Evolutionary conservation across 441 rosid genomes (phyloP).

Genomic region (Viola pubescens): DNA sequence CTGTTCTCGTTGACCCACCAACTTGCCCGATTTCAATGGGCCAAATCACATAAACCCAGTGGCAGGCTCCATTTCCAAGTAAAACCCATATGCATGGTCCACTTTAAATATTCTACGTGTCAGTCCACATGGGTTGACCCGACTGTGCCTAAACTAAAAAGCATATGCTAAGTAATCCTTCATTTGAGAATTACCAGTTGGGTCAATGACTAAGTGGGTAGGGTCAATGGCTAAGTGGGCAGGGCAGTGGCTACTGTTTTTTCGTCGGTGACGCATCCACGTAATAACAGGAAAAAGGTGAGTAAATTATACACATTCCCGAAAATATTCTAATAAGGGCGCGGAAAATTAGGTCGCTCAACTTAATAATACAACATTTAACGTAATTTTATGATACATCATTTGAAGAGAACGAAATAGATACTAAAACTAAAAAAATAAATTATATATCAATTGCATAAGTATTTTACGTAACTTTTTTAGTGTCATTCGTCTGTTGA

Average conservation of each 20-base stretch:
- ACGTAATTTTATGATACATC: no score
- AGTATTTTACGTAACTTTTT: no score
- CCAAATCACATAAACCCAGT: neutral
- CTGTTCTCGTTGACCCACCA: conserved; percentile 3
- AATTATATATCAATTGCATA: no score
- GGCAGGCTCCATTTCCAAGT: conserved; percentile 8
- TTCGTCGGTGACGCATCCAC: conserved; percentile 5
- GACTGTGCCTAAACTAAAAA: conserved; percentile 3
- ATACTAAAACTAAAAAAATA: no score
- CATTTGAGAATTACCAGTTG: neutral
- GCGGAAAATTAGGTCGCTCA: neutral
- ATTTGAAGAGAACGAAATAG: no score
- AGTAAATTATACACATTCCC: neutral
- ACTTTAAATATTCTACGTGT: neutral
- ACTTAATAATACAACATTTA: neutral
- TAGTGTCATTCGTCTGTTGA: no score
- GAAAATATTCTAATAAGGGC: no score
- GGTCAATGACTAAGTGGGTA: no score
- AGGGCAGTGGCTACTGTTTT: no score
- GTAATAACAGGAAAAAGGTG: neutral
- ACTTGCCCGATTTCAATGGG: neutral
- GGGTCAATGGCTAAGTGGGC: conserved; percentile 8
- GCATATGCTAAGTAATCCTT: no score
- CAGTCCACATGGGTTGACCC: conserved; percentile 1
- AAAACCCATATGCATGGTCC: neutral